Conservation (phyloP, 192 early-diverging fungal genomes). For the Coemansia sp. region DNA sequence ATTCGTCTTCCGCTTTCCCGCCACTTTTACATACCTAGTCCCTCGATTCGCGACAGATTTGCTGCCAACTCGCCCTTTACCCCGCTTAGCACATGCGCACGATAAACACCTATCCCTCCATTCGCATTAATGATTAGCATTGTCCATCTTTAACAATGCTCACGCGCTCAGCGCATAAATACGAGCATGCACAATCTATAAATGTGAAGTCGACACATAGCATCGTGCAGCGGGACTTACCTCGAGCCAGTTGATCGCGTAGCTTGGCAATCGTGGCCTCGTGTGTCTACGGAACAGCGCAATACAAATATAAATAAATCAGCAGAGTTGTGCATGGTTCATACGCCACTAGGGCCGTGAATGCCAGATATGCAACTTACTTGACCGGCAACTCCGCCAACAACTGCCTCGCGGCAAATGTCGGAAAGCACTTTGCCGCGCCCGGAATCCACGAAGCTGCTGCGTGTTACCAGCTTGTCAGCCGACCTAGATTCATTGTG, state of each 20-base stretch:
- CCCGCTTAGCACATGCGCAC: conserved; percentile 16
- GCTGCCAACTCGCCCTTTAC: conserved; percentile 4
- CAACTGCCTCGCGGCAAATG: conserved; percentile 10
- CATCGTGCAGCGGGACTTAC: conserved; percentile 19
- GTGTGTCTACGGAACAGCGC: background rate
- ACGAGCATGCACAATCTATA: conserved; percentile 8
- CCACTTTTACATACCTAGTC: conserved; percentile 8
- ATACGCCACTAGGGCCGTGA: background rate
- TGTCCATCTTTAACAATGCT: conserved; percentile 4
- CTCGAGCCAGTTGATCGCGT: conserved; percentile 23
- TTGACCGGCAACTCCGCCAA: conserved; percentile 6
- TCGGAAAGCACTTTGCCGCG: conserved; percentile 21
- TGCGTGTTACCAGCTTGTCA: conserved; percentile 33
- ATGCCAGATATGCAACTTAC: background rate
- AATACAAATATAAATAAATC: background rate
- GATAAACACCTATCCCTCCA: conserved; percentile 21
- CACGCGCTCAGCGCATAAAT: conserved; percentile 3
- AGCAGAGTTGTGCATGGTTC: background rate
- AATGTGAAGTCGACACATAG: background rate
- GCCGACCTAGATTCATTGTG: conserved; percentile 13
- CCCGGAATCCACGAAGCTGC: conserved; percentile 16
- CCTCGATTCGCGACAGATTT: background rate
- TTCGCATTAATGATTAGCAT: conserved; percentile 6
- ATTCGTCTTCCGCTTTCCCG: background rate
- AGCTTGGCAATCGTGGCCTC: conserved; percentile 10